Evolutionary conservation across 176 grass and related monocot species (phyloP).

Genomic region (Hordeum marinum): DNA sequence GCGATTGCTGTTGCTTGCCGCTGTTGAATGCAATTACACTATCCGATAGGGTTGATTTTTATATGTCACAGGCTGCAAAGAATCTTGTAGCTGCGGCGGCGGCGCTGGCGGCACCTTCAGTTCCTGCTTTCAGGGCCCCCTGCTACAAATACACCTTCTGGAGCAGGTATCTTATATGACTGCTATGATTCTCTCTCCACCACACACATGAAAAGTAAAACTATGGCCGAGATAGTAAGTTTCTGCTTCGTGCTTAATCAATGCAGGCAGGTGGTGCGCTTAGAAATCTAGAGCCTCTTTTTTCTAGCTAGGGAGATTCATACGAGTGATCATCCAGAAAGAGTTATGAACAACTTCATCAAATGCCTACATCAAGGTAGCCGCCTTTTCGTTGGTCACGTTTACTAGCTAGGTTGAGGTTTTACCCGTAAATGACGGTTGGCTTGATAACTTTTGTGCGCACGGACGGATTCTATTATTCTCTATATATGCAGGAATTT

Average conservation of each 20-base stretch:
- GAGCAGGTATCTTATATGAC: neutral
- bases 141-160: neutral
- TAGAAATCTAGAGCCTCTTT: slow-evolving; percentile 31
- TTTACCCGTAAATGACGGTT: too few species aligned
- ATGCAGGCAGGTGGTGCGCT: slow-evolving; percentile 40
- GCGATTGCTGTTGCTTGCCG: too few species aligned
- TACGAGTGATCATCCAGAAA: slow-evolving; percentile 69
- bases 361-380: slow-evolving; percentile 29
- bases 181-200: neutral
- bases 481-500: slow-evolving; percentile 42
- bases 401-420: neutral
- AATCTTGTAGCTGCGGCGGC: too few species aligned
- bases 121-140: neutral
- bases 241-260: neutral
- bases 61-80: neutral
- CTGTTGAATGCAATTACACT: neutral
- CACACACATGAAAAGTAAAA: neutral
- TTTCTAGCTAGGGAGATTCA: slow-evolving; percentile 62
- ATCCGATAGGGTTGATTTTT: neutral
- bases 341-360: slow-evolving; percentile 61
- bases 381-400: neutral
- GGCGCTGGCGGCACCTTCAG: neutral
- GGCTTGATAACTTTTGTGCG: neutral
- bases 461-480: neutral
- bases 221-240: neutral